Percentiles rank a stretch among this genome's conserved stretches.
Conservation (phyloP, 768 basidiomycete genomes). For the Sporobolomyces roseus region DNA sequence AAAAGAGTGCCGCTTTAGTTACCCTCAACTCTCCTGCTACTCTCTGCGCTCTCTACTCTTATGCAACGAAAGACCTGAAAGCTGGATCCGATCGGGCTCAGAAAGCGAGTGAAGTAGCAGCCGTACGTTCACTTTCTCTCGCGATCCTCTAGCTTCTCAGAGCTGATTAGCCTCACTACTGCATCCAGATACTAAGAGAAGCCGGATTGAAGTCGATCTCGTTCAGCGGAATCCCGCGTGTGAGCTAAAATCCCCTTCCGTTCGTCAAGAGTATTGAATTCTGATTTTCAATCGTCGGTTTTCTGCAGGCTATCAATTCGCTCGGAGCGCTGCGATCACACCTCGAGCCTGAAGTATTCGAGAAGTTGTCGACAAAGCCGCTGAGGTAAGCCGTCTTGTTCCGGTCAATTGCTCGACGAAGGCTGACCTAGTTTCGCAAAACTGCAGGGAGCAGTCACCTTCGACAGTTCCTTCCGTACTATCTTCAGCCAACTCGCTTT, state of each 20-base stretch:
- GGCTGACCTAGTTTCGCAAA: too few relatives aligned
- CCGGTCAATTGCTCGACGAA: background rate
- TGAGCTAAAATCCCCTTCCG: too few relatives aligned
- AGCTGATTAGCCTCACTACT: too few relatives aligned
- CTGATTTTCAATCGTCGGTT: too few relatives aligned
- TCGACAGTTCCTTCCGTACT: constrained; percentile 9
- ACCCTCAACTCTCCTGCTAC: constrained; percentile 50
- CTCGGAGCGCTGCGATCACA: constrained; percentile 47
- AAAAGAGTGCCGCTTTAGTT: constrained; percentile 46
- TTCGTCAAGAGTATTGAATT: background rate
- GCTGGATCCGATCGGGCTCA: background rate
- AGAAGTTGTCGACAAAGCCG: constrained; percentile 40
- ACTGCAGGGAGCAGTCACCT: constrained; percentile 16
- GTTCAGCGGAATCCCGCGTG: constrained; percentile 46
- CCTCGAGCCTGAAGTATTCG: constrained; percentile 46
- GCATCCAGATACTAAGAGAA: constrained; percentile 50
- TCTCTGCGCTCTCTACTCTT: constrained; percentile 47
- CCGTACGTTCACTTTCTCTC: constrained; percentile 28
- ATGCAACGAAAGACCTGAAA: constrained; percentile 35
- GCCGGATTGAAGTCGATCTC: constrained; percentile 51
- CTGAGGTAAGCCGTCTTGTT: constrained; percentile 42
- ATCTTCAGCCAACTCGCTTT: constrained; percentile 44
- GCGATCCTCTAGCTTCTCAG: constrained; percentile 12
- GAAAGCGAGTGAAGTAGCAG: constrained; percentile 29
- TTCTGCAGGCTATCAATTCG: constrained; percentile 49